Evolutionary conservation across 345 rosid species (phyloP), one percentile per base, ranked within the genome.

Genomic region (Carallia pectinifolia): DNA sequence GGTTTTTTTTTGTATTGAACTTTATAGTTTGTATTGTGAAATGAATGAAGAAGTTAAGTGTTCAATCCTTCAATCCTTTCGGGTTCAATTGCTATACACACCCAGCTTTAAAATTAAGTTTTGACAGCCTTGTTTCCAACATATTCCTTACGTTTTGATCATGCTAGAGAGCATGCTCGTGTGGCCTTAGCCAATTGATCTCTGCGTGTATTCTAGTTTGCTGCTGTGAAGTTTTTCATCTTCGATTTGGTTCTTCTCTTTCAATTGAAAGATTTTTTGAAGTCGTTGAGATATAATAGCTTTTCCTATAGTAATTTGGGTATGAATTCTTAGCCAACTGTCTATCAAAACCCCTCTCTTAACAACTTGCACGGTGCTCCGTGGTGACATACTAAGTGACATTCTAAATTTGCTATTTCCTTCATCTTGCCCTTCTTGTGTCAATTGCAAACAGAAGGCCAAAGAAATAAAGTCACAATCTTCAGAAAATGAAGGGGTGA

Each of bases 371-470:
- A 63, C 38, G 16, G 31, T 17, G 17, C 53, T 9, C 18, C 39
- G 30, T n/a, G 15, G 6, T 66, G 40, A 23, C 23, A 23, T 23
- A 23, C 23, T 23, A 23, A 23, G 6, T 66, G 40, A 66, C 19
- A 8, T 27, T 6, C 65, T 2, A 10, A 27, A 31, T 65, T 55
- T 8, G 6, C 31, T 27, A 12, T 33, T 19, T 56, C 60, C 33
- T 12, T 60, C 33, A 34, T 4, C 17, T 16, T 30, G 50, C 31
- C 17, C 58, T 40, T 47, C 8, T 27, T 37, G 33, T 61, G 1
- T 54, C n/a, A 68, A 55, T 58, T 75, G 62, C 81, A 94, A 96
- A 80, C 84, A 85, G 78, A 97, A 94, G 67, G 97, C 93, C 27
- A 85, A 81, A 77, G 85, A 85, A 30, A 69, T 93, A 40, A 76